Base-by-base conservation (phyloP, 2,329 filamentous ascomycete species). In the Didymosphaeria variabile region DNA sequence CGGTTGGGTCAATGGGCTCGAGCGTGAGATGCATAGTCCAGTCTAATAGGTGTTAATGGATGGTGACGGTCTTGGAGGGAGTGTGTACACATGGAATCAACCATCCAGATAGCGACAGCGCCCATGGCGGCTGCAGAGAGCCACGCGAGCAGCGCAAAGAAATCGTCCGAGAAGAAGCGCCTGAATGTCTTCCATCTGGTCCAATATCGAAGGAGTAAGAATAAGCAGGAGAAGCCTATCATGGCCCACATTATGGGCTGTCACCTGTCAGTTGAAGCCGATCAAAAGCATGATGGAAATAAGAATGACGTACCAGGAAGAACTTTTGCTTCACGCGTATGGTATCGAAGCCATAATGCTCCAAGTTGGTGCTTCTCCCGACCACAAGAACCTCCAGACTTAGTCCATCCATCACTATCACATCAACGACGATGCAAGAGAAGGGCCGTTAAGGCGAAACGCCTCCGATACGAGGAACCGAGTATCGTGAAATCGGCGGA, bases 111-210 rank as follows among this genome's bases (percentile, higher is more conserved):
- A 6, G 56, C 47, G 9, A 58, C 9, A 17, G 36, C 50, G 15
- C 56, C 56, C 9, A 49, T 46, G 23, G 19, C 29, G 15, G 31
- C 19, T 2, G 49, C 32, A 13, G 23, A 44, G 12, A 59, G 57
- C 57, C 49, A 54, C 15, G 57, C 49, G 8, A 59, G 21, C 4
- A 49, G 10, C 19, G 31, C 50, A 13, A 59, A n/a, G 7, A 23
- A 1, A n/a, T 59, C 57, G n/a, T 59, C 57, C 21, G 38, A 54
- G 19, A 49, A 54, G 42, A 59, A 42, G n/a, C 57, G 40, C 3
- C 42, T 7, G 31, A 54, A 59, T 2, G 38, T 47, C 10, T 31
- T 17, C 40, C 31, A 46, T 23, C 57, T 29, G 12, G 42, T 44
- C 32, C 44, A 59, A 12, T 46, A 40, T 29, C 57, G 26, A 19